These are phyloP conservation scores for Pestalotiopsis sp. DNA, from an alignment of 2,329 filamentous ascomycete species.

Conservation along the genomic window DNA sequence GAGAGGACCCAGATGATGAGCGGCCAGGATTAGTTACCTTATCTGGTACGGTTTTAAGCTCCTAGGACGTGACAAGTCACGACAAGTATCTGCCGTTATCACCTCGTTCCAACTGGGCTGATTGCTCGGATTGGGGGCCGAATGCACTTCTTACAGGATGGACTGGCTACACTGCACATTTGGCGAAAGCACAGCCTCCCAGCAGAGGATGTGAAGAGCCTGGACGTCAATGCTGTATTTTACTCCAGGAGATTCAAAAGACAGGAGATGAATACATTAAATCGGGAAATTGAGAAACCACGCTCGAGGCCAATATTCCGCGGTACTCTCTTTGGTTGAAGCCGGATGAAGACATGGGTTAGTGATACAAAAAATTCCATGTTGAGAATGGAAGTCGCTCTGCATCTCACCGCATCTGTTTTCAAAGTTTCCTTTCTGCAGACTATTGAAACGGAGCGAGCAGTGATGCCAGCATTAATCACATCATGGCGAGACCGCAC, in stretches of 20 bases:
- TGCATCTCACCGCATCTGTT: too few relatives aligned
- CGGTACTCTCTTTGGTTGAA: too few relatives aligned
- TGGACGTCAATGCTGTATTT: not conserved
- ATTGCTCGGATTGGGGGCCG: not conserved
- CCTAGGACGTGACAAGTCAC: not conserved
- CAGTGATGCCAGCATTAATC: not conserved
- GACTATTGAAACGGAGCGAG: not conserved
- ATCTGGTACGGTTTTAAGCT: not conserved
- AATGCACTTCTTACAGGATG: not conserved
- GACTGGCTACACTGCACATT: not conserved
- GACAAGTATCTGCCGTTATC: slow-evolving; percentile 5
- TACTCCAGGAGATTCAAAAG: not conserved
- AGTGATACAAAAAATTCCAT: too few relatives aligned
- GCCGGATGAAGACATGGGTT: too few relatives aligned
- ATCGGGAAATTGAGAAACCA: too few relatives aligned
- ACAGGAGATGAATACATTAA: not conserved
- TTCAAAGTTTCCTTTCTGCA: not conserved
- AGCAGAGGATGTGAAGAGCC: not conserved
- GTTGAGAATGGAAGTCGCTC: too few relatives aligned
- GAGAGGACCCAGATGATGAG: not conserved
- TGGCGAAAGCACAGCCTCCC: not conserved
- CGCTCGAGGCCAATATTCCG: too few relatives aligned
- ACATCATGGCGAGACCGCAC: not conserved
- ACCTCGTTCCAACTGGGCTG: not conserved
- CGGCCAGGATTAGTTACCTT: slow-evolving; percentile 2